Conservation (phyloP, 2,329 filamentous ascomycete species). For the Cercospora brassicicola region DNA sequence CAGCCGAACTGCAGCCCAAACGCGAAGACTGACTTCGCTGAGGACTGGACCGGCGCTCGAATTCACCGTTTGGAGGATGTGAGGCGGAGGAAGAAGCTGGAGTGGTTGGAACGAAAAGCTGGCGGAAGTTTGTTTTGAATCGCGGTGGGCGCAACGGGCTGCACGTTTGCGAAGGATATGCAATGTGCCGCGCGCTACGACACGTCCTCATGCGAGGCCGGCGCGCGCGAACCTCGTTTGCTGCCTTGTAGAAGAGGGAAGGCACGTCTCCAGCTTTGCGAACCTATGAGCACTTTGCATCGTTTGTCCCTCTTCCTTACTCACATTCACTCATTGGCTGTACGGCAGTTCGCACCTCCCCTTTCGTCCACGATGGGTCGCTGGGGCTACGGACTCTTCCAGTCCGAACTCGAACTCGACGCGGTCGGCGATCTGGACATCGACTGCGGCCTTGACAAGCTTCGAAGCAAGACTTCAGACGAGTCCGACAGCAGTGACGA, state of each 20-base stretch:
- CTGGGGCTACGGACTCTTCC: constrained; percentile 23
- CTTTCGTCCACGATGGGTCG: constrained; percentile 15
- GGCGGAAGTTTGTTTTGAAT: no score
- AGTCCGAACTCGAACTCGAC: constrained; percentile 23
- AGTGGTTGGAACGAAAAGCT: no score
- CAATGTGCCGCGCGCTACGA: background rate
- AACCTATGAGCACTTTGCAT: background rate
- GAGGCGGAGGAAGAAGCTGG: no score
- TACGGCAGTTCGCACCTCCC: no score
- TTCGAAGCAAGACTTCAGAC: background rate
- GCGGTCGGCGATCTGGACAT: background rate
- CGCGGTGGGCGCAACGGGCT: no score
- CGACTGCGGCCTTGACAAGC: background rate
- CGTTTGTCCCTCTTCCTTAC: background rate
- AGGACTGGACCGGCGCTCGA: no score
- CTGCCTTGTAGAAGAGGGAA: background rate
- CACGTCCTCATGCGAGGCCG: background rate
- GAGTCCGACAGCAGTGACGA: background rate
- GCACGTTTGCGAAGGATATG: background rate
- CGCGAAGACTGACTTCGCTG: no score
- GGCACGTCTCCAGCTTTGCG: background rate
- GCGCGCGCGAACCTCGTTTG: background rate
- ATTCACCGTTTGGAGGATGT: no score
- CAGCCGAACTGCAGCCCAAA: no score
- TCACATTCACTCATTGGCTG: background rate